These are phyloP conservation scores for Galeopsis tetrahit DNA, from an alignment of 257 asterid genomes.

Conservation along the genomic window DNA sequence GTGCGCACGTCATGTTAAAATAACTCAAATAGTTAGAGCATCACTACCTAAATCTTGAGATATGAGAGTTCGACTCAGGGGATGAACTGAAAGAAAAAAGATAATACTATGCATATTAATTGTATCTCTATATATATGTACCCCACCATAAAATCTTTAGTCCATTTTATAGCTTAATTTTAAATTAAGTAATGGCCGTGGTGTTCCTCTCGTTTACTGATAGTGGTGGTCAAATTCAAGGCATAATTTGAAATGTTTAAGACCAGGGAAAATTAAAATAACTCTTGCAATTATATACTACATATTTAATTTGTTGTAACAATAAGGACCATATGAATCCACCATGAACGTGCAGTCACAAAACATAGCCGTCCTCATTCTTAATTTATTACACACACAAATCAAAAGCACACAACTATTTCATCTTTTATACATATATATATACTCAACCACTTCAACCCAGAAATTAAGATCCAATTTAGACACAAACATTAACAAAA, in stretches of 20 bases:
- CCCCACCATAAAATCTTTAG: no score
- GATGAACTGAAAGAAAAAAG: no score
- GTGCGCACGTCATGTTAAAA: no score
- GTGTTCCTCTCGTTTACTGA: background rate
- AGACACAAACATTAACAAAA: background rate
- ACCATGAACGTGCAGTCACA: background rate
- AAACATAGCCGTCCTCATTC: conserved; percentile 21
- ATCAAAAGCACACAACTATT: conserved; percentile 25
- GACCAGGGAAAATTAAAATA: background rate
- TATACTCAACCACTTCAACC: conserved; percentile 34
- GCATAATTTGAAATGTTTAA: background rate
- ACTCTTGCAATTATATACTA: background rate
- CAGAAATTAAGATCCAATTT: background rate
- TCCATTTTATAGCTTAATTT: no score
- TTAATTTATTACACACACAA: background rate
- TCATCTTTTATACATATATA: conserved; percentile 29
- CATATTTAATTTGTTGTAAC: background rate
- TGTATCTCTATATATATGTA: no score
- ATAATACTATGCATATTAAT: no score
- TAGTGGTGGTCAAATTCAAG: background rate
- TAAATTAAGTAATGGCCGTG: no score
- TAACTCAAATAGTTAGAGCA: no score
- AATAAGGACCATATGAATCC: background rate
- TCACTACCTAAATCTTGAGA: no score
- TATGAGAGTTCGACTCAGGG: no score